Evolutionary conservation across 2,329 filamentous ascomycete species (phyloP).

Genomic region (Nemania abortiva): DNA sequence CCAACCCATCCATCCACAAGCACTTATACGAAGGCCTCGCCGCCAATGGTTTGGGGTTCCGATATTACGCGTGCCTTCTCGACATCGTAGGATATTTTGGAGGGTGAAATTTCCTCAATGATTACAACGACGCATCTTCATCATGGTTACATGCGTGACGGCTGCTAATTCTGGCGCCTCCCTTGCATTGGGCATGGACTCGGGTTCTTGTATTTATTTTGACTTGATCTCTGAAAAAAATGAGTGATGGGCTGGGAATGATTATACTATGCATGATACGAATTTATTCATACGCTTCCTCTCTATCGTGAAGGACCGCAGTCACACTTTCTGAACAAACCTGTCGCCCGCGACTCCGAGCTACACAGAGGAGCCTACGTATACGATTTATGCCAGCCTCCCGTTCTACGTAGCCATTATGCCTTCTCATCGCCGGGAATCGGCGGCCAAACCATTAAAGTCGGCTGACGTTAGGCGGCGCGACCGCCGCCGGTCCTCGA

Average conservation of each 20-base stretch:
- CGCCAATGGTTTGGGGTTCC: not conserved
- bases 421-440: no score
- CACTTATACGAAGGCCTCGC: not conserved
- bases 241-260: not conserved
- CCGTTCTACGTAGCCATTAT: no score
- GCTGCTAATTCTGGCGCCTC: not conserved
- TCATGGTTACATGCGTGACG: not conserved
- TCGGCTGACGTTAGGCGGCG: no score
- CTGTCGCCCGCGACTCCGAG: not conserved
- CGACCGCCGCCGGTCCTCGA: no score
- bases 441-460: no score
- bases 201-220: not conserved
- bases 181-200: not conserved
- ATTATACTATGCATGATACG: not conserved
- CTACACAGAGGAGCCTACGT: not conserved
- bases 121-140: not conserved
- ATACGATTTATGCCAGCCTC: not conserved
- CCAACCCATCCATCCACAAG: not conserved
- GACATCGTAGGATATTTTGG: not conserved
- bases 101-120: not conserved
- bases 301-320: not conserved
- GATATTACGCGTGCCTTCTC: not conserved
- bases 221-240: not conserved
- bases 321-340: not conserved
- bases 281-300: not conserved